Conservation (phyloP, 2,329 filamentous ascomycete genomes). For the Cordyceps fumosorosea region DNA sequence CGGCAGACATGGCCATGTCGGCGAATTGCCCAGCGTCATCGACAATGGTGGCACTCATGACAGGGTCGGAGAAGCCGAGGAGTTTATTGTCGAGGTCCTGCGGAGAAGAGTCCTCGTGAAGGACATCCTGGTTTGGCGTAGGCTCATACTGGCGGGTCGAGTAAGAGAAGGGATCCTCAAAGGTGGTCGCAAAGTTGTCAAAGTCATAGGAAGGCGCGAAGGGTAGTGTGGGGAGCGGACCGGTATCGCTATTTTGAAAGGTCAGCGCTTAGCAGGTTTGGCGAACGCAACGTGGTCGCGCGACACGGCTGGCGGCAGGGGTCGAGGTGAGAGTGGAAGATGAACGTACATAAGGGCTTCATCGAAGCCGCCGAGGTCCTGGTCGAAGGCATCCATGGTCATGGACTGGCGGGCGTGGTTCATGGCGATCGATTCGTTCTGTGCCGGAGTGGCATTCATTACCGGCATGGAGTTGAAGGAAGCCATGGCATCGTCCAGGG, state of each 20-base stretch:
- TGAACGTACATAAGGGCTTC: slow-evolving; percentile 42
- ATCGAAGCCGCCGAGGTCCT: slow-evolving; percentile 49
- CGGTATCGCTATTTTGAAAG: slow-evolving; percentile 24
- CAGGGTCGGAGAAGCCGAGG: slow-evolving; percentile 63
- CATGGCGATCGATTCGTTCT: slow-evolving; percentile 41
- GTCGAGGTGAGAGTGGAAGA: slow-evolving; percentile 13
- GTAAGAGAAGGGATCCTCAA: slow-evolving; percentile 60
- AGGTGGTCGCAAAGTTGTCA: slow-evolving; percentile 53
- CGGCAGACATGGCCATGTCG: slow-evolving; percentile 62
- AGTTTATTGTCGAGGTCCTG: slow-evolving; percentile 62
- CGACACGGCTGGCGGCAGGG: not conserved
- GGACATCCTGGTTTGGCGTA: slow-evolving; percentile 35
- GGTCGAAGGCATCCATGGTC: slow-evolving; percentile 45
- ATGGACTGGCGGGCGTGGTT: slow-evolving; percentile 34
- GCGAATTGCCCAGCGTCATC: slow-evolving; percentile 59
- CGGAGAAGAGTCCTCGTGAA: slow-evolving; percentile 42
- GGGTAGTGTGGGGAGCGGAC: slow-evolving; percentile 33
- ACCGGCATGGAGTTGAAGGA: slow-evolving; percentile 51
- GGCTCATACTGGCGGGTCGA: slow-evolving; percentile 42
- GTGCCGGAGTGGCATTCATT: slow-evolving; percentile 38
- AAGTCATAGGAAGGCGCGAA: slow-evolving; percentile 57
- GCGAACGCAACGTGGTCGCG: not conserved
- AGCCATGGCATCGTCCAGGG: slow-evolving; percentile 47
- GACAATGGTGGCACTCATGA: slow-evolving; percentile 53
- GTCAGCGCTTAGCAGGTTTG: not conserved